Evolutionary conservation across 495 filamentous ascomycete species (phyloP).

Genomic region (Umbilicaria muhlenbergii): DNA sequence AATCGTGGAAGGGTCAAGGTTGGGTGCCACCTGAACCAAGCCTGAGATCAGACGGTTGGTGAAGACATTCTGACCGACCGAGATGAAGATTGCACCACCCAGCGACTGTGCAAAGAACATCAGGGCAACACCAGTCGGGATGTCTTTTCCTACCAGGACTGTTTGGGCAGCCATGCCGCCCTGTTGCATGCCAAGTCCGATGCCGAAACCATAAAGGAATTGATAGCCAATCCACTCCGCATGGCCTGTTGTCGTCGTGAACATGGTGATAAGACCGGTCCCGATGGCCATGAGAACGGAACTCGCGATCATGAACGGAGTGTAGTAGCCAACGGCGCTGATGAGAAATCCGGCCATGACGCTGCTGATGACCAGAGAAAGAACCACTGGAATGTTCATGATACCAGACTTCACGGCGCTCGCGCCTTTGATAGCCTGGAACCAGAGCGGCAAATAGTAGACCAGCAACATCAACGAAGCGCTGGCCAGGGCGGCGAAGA

Average conservation of each 20-base stretch:
- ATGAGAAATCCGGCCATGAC: constrained; percentile 16
- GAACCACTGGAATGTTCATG: constrained; percentile 26
- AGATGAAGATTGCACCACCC: constrained; percentile 50
- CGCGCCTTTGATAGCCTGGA: constrained; percentile 42
- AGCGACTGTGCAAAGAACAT: constrained; percentile 54
- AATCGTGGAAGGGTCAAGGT: constrained; percentile 30
- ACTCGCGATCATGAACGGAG: constrained; percentile 39
- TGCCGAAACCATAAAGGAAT: constrained; percentile 52
- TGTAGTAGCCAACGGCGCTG: constrained; percentile 36
- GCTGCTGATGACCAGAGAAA: constrained; percentile 25
- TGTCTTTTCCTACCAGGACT: constrained; percentile 36
- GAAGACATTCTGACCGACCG: constrained; percentile 47
- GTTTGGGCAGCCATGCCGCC: constrained; percentile 48
- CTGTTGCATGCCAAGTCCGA: constrained; percentile 62
- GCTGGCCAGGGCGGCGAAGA: constrained; percentile 15
- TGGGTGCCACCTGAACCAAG: constrained; percentile 24
- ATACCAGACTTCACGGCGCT: constrained; percentile 22
- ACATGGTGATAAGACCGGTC: constrained; percentile 46
- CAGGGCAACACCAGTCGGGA: constrained; percentile 44
- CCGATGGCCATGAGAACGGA: constrained; percentile 40
- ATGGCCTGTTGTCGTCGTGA: constrained; percentile 31
- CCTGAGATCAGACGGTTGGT: constrained; percentile 38
- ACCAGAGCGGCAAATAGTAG: constrained; percentile 60
- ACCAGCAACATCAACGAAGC: constrained; percentile 23
- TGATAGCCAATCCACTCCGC: constrained; percentile 54